Percentiles rank a stretch among this genome's conserved stretches.
Evolutionary conservation across 805 yeast species (phyloP).

Genomic region (Starmerella bombicola): DNA sequence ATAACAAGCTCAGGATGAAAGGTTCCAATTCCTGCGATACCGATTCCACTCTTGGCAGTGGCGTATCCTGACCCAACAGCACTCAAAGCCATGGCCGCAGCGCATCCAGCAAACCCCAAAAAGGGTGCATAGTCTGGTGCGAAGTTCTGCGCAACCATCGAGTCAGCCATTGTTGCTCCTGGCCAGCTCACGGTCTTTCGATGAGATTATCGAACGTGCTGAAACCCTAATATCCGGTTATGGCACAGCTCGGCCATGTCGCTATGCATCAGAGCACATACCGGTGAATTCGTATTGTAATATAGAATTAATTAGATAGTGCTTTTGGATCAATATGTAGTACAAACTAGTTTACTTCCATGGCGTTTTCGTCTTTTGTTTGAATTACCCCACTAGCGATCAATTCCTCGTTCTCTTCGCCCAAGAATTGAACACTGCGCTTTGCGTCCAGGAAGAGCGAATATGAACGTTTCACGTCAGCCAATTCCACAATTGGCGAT

Average conservation of each 20-base stretch:
- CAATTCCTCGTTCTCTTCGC: constrained; percentile 11
- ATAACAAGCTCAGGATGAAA: constrained; percentile 93
- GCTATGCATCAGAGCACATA: too few relatives aligned
- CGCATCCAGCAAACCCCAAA: constrained; percentile 92
- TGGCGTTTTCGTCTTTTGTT: constrained; percentile 4
- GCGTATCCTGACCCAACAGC: constrained; percentile 99
- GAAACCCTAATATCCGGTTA: too few relatives aligned
- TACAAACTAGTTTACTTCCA: constrained; percentile 11
- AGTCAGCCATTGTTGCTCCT: constrained; percentile 8
- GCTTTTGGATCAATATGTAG: too few relatives aligned
- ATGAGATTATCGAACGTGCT: too few relatives aligned
- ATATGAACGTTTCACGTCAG: constrained; percentile 79
- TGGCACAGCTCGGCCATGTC: too few relatives aligned
- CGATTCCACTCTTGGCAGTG: constrained; percentile 95
- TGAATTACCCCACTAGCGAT: constrained; percentile 8
- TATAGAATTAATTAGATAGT: too few relatives aligned
- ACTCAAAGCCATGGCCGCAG: constrained; percentile 78
- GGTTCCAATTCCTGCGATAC: constrained; percentile 96
- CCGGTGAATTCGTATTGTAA: too few relatives aligned
- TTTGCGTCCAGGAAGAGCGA: constrained; percentile 75
- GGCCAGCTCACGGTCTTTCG: too few relatives aligned
- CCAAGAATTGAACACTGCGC: constrained; percentile 73
- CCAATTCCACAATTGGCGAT: constrained; percentile 52
- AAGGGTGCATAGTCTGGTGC: constrained; percentile 93
- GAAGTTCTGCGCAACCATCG: constrained; percentile 38